These are phyloP conservation scores for Saccharomycopsis sp. DNA, from an alignment of 805 yeast species.

Conservation along the genomic window DNA sequence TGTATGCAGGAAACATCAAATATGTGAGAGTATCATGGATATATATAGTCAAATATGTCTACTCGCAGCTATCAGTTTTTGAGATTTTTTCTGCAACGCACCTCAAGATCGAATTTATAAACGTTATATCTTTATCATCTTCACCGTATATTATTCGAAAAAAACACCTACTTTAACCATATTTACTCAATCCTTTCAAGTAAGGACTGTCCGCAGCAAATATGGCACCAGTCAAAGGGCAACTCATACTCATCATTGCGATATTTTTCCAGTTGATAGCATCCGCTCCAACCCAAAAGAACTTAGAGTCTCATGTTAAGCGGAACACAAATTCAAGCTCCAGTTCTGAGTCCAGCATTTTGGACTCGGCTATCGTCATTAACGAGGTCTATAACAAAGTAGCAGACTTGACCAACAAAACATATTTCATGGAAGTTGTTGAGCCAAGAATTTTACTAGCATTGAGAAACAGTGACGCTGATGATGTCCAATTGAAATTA, in stretches of 20 bases:
- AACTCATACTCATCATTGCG: background rate
- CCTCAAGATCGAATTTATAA: too few species aligned
- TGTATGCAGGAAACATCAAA: too few species aligned
- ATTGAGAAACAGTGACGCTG: background rate
- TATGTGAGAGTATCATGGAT: too few species aligned
- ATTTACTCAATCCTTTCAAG: too few species aligned
- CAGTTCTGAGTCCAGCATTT: background rate
- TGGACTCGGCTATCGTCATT: background rate
- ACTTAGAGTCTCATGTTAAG: background rate
- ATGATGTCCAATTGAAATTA: background rate
- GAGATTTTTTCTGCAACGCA: too few species aligned
- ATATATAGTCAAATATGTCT: too few species aligned
- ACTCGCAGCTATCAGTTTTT: too few species aligned
- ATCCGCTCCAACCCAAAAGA: background rate
- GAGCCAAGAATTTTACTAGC: constrained; percentile 14
- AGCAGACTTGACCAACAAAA: constrained; percentile 12
- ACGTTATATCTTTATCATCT: too few species aligned
- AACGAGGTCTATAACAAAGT: constrained; percentile 10
- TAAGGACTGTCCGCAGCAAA: background rate
- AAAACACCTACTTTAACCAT: too few species aligned
- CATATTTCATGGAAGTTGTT: constrained; percentile 9
- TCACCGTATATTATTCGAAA: too few species aligned
- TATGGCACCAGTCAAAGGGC: background rate
- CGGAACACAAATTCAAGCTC: background rate
- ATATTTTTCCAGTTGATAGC: background rate